phyloP scores from a whole-genome alignment of 768 basidiomycete genomes.

The Trametes cubensis region DNA sequence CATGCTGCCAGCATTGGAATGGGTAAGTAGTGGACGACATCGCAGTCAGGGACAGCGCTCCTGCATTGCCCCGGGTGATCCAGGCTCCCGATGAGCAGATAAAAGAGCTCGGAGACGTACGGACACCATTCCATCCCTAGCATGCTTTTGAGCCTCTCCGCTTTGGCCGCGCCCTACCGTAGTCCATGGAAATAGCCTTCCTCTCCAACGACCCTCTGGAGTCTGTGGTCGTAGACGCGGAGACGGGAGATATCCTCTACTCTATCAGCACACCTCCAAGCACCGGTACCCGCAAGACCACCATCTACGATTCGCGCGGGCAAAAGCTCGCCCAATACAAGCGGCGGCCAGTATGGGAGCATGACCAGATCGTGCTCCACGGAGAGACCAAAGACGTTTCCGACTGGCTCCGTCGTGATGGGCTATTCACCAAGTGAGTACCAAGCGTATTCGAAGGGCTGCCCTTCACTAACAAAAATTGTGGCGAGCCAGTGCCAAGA shows the following conservation, averaged over 20 bases:
- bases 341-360: neutral
- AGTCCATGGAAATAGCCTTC: neutral
- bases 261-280: neutral
- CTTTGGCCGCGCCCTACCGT: too few relatives aligned
- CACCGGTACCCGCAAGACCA: neutral
- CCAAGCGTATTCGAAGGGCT: neutral
- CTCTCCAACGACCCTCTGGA: conserved; percentile 2
- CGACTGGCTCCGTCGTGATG: neutral
- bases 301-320: neutral
- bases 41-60: too few relatives aligned
- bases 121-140: too few relatives aligned
- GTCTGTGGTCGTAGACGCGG: neutral
- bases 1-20: too few relatives aligned
- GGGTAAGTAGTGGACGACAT: too few relatives aligned
- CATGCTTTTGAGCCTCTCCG: neutral
- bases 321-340: neutral
- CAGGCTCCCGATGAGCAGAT: too few relatives aligned
- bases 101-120: too few relatives aligned
- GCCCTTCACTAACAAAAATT: neutral
- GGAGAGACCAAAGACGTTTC: neutral
- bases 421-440: neutral
- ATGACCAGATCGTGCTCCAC: neutral
- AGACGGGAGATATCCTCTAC: neutral
- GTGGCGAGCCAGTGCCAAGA: neutral
- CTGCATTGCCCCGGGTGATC: too few relatives aligned